These are phyloP conservation scores for Colletotrichum filicis DNA, from an alignment of 2,329 filamentous ascomycete species.

Conservation along the genomic window DNA sequence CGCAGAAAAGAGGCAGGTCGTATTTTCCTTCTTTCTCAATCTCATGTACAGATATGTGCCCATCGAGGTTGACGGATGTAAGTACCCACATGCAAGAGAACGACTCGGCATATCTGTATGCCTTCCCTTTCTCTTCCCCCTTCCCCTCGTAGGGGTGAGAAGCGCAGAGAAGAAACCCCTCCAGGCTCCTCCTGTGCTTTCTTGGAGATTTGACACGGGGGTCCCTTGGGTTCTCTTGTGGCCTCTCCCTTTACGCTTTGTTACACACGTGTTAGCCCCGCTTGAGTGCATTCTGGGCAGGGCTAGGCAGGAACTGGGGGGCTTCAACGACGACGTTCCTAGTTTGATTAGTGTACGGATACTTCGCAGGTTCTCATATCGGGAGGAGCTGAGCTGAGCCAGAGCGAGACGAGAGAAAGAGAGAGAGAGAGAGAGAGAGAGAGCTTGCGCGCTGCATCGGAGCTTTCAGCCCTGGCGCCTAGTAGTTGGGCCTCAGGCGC, in stretches of 20 bases:
- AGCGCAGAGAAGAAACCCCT: neutral
- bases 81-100: neutral
- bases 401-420: neutral
- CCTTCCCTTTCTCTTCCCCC: too few species aligned
- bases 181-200: neutral
- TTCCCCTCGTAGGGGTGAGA: neutral
- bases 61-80: neutral
- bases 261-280: neutral
- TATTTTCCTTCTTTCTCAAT: neutral
- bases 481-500: neutral
- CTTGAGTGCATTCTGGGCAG: neutral
- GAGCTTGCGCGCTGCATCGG: neutral
- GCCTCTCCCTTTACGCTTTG: neutral
- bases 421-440: neutral
- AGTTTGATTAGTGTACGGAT: neutral
- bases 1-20: neutral
- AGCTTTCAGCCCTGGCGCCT: conserved; percentile 1
- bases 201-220: neutral
- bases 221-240: neutral
- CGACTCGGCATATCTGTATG: neutral
- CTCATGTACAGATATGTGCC: neutral
- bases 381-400: conserved; percentile 1
- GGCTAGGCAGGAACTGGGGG: neutral
- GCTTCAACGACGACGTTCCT: neutral
- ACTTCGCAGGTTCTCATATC: neutral